Evolutionary conservation across 345 rosid species (phyloP).

Genomic region (Garcia nutans): DNA sequence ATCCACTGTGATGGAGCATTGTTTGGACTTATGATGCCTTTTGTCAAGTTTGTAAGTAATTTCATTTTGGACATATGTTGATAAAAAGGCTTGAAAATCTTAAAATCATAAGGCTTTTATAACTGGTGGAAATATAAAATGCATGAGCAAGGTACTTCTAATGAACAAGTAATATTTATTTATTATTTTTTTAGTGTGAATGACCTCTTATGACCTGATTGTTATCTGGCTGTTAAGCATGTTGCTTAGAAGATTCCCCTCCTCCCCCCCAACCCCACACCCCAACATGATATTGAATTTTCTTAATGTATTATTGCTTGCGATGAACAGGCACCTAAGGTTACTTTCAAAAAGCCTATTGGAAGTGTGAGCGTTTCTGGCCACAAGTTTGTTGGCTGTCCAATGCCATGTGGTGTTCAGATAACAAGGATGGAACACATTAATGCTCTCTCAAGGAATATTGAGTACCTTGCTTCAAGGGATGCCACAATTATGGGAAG

Average conservation of each 20-base stretch:
- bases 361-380: slow-evolving; percentile 96
- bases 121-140: neutral
- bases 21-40: slow-evolving; percentile 99
- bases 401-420: slow-evolving; percentile 98
- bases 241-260: neutral
- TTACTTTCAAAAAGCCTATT: slow-evolving; percentile 81
- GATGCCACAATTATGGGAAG: slow-evolving; percentile 99
- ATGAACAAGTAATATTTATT: neutral
- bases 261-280: too few relatives aligned
- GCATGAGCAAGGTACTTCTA: neutral
- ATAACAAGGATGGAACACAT: slow-evolving; percentile 81
- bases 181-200: neutral
- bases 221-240: neutral
- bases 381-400: slow-evolving; percentile 95
- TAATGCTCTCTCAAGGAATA: slow-evolving; percentile 76
- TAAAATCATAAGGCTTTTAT: too few relatives aligned
- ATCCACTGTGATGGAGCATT: slow-evolving; percentile 98
- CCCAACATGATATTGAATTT: too few relatives aligned
- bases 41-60: slow-evolving; percentile 74
- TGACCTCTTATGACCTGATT: neutral
- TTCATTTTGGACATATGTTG: neutral
- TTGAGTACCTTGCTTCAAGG: slow-evolving; percentile 91
- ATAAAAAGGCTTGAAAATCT: too few relatives aligned
- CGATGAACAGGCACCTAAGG: slow-evolving; percentile 79
- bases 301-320: slow-evolving; percentile 8